phyloP scores from a whole-genome alignment of 805 yeast genomes.

The Spathaspora passalidarum region DNA sequence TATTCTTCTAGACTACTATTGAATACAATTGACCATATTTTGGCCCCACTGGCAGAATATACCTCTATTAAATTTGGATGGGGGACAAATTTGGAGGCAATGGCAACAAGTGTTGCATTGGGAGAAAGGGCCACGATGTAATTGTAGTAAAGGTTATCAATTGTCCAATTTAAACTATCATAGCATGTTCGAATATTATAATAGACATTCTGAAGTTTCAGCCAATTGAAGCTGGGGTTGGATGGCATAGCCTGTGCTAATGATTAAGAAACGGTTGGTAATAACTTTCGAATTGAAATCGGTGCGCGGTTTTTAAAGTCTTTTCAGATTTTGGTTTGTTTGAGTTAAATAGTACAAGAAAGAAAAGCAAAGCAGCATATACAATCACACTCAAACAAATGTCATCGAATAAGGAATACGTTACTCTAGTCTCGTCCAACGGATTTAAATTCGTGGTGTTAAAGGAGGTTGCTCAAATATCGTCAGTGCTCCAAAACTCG shows the following conservation, averaged over 20 bases:
- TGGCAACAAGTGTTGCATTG: conserved; percentile 54
- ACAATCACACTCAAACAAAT: not conserved
- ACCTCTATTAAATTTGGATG: conserved; percentile 37
- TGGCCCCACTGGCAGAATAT: conserved; percentile 33
- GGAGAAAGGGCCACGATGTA: conserved; percentile 49
- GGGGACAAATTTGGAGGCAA: conserved; percentile 35
- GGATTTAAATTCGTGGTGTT: conserved; percentile 58
- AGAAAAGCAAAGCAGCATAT: not conserved
- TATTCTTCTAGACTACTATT: conserved; percentile 47
- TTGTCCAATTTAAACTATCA: conserved; percentile 44
- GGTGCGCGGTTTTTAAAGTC: too few relatives aligned
- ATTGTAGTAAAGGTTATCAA: conserved; percentile 33
- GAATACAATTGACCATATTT: conserved; percentile 34
- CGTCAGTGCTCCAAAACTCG: conserved; percentile 51
- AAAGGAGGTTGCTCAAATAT: conserved; percentile 76
- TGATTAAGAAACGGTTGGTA: too few relatives aligned
- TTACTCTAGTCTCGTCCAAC: conserved; percentile 74
- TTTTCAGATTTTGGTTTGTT: too few relatives aligned
- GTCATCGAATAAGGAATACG: conserved; percentile 25
- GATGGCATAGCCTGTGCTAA: too few relatives aligned
- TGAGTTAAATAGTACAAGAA: too few relatives aligned
- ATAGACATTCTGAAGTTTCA: conserved; percentile 65
- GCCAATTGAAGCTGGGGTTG: conserved; percentile 65
- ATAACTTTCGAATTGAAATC: too few relatives aligned
- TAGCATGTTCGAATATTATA: conserved; percentile 63